A percentile compares a stretch with the other conserved stretches of the same genome.
phyloP scores from a whole-genome alignment of 768 basidiomycete species.

The Omphalotus guepiniiformis region DNA sequence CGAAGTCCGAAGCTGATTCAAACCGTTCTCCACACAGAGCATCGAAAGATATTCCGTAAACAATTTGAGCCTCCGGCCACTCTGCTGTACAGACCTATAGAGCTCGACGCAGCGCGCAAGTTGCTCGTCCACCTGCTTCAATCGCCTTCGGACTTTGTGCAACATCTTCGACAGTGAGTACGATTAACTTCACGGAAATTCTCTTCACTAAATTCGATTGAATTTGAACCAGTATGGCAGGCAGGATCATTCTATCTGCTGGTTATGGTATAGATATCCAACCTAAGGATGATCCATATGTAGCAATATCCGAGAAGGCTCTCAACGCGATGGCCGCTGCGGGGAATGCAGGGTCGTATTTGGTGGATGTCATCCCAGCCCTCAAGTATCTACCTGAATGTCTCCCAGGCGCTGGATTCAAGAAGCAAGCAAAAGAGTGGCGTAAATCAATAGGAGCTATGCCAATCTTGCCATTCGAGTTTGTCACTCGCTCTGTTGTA shows the following conservation, averaged over 20 bases:
- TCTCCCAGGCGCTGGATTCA: constrained; percentile 33
- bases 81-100: constrained; percentile 11
- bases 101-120: constrained; percentile 9
- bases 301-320: constrained; percentile 4
- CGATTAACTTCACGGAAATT: neutral
- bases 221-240: constrained; percentile 3
- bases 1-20: no score
- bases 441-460: constrained; percentile 7
- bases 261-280: constrained; percentile 8
- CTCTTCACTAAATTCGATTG: neutral
- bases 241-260: constrained; percentile 4
- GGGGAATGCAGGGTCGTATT: constrained; percentile 1
- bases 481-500: constrained; percentile 5
- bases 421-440: constrained; percentile 11
- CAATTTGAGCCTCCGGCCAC: constrained; percentile 5
- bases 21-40: neutral
- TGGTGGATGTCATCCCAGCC: constrained; percentile 12
- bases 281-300: constrained; percentile 4
- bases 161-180: constrained; percentile 14
- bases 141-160: constrained; percentile 16
- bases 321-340: constrained; percentile 2
- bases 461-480: constrained; percentile 6
- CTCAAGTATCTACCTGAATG: constrained; percentile 27
- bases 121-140: constrained; percentile 14
- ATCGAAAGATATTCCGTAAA: constrained; percentile 2